These are phyloP conservation scores for Allantophomopsis cytisporea DNA, from an alignment of 2,329 filamentous ascomycete genomes.

Conservation along the genomic window DNA sequence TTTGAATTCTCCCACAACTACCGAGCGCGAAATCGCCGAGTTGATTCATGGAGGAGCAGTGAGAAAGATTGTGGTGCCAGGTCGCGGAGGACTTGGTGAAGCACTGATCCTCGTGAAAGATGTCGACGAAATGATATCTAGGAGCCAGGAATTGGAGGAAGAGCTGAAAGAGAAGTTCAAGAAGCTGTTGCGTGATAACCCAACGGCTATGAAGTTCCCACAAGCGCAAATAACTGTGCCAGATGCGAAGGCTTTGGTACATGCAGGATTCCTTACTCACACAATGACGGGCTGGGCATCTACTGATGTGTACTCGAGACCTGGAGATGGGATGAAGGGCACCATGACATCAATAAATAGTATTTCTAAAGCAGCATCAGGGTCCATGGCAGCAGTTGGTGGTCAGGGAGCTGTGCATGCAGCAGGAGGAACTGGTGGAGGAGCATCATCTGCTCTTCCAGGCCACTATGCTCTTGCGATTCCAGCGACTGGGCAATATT, in stretches of 20 bases:
- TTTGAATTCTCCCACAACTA: conserved; percentile 44
- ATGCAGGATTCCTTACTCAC: conserved; percentile 52
- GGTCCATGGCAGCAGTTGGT: conserved; percentile 55
- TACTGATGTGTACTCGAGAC: conserved; percentile 25
- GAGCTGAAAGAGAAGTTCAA: conserved; percentile 36
- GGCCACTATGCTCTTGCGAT: conserved; percentile 41
- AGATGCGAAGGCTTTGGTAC: conserved; percentile 44
- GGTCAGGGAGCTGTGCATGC: conserved; percentile 51
- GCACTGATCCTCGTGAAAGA: conserved; percentile 45
- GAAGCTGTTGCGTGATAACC: conserved; percentile 33
- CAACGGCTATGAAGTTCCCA: conserved; percentile 28
- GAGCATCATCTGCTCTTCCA: conserved; percentile 3
- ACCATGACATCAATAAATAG: conserved; percentile 46
- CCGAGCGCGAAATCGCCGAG: conserved; percentile 54
- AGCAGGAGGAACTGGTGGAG: conserved; percentile 36
- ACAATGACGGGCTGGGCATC: conserved; percentile 21
- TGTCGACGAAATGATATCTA: conserved; percentile 33
- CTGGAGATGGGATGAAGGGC: conserved; percentile 24
- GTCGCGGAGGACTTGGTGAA: conserved; percentile 43
- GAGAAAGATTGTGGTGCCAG: conserved; percentile 48
- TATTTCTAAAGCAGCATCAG: conserved; percentile 52
- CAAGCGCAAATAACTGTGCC: conserved; percentile 23
- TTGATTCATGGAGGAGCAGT: conserved; percentile 42
- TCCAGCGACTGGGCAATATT: conserved; percentile 51
- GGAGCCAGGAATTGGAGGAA: conserved; percentile 21